Conservation (phyloP, 495 filamentous ascomycete species). For the Geopyxis carbonaria region DNA sequence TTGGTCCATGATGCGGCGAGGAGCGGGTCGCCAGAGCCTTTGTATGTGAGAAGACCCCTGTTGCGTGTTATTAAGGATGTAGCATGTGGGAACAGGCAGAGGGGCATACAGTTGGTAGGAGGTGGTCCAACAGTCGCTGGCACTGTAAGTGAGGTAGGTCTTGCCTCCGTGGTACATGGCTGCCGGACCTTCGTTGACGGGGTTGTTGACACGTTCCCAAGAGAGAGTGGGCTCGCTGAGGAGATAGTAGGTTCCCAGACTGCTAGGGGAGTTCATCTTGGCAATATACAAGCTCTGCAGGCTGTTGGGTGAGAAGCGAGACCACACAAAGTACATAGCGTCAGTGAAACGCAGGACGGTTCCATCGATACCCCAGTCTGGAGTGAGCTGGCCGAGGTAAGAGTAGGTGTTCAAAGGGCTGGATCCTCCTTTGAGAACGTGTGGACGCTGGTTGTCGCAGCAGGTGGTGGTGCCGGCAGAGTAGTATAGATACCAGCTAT, state of each 20-base stretch:
- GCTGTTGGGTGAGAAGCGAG: slow-evolving; percentile 28
- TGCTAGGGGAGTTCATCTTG: slow-evolving; percentile 23
- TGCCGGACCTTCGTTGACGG: slow-evolving; percentile 41
- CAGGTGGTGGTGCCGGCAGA: slow-evolving; percentile 12
- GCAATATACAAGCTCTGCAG: slow-evolving; percentile 35
- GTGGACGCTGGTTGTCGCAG: slow-evolving; percentile 26
- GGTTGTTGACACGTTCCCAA: slow-evolving; percentile 36
- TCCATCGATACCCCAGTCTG: slow-evolving; percentile 35
- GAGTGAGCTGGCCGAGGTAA: slow-evolving; percentile 27
- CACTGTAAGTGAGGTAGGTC: slow-evolving; percentile 35
- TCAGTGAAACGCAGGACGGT: slow-evolving; percentile 27
- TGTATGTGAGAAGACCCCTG: slow-evolving; percentile 34
- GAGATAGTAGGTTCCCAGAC: slow-evolving; percentile 21
- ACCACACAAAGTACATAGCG: slow-evolving; percentile 32
- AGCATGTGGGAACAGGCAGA: too few species aligned
- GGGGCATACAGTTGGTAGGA: slow-evolving; percentile 37
- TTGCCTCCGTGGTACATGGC: slow-evolving; percentile 31
- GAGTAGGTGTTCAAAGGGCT: slow-evolving; percentile 13
- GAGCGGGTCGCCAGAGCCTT: slow-evolving; percentile 28
- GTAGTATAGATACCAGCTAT: slow-evolving; percentile 20
- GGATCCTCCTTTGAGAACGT: slow-evolving; percentile 26
- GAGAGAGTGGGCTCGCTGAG: slow-evolving; percentile 31
- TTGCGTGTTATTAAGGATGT: too few species aligned
- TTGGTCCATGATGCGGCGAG: slow-evolving; percentile 32
- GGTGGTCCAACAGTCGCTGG: slow-evolving; percentile 36